Base-by-base conservation (phyloP, 2,329 filamentous ascomycete species). In the Aspergillus awamori region DNA sequence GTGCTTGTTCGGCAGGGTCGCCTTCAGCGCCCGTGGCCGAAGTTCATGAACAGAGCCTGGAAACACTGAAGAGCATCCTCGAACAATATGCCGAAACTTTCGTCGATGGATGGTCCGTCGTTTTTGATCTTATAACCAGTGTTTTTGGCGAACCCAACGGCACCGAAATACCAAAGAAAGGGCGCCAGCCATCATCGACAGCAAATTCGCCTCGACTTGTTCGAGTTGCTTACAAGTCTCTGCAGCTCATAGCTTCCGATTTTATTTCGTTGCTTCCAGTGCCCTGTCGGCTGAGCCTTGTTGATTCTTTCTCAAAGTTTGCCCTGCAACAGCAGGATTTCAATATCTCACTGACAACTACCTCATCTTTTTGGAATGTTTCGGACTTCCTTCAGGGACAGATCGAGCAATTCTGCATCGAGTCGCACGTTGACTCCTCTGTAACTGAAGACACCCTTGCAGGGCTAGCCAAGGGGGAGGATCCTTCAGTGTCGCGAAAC, bases 351-450 rank as follows among this genome's bases (percentile, higher is more conserved):
- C 82, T 99, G 26, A 98, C 95, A 36, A 95, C 93, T 1, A 91
- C 97, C 8, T 97, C 94, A 0, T 95, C 96, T 72, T 96, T 97
- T 75, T 97, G 93, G 92, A 93, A 94, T 57, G 85, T 97, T 7
- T 97, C 94, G 0, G 93, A 97, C 74, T 95, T 93, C 65, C 82
- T 98, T 20, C 83, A 86, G 59, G 77, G 77, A 7, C 79, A 81
- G 39, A 80, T 80, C 53, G 78, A 81, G 22, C 69, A 73, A 11
- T 76, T 77, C 54, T 76, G 71, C 2, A 71, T 78, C 54, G 75
- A 77, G 57, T 68, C 67, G 11, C 70, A 76, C 55, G 69, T 79
- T 38, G 74, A 77, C 62, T 67, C 73, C 79, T 82, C 63, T 71
- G 83, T 62, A 78, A 86, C 68, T 5, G 87, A 89, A 57, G 78